phyloP scores from a whole-genome alignment of 2,329 filamentous ascomycete species.

The Trichoderma harzianum region DNA sequence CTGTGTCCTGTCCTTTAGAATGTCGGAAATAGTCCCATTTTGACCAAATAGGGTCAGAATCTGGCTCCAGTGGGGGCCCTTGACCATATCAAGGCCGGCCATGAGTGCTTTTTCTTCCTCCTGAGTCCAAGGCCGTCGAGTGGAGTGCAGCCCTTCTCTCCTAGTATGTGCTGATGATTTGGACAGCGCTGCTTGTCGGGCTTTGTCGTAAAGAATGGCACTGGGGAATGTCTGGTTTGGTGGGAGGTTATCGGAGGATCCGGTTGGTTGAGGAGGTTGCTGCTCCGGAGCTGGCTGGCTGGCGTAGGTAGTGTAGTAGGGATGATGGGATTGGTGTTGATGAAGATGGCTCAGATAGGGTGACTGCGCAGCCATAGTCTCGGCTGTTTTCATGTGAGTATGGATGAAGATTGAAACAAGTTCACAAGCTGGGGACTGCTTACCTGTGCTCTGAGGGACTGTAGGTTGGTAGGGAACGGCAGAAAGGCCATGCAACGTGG shows the following conservation, averaged over 20 bases:
- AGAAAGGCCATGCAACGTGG: slow-evolving; percentile 41
- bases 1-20: slow-evolving; percentile 83
- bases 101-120: slow-evolving; percentile 90
- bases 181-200: slow-evolving; percentile 55
- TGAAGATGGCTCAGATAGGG: slow-evolving; percentile 38
- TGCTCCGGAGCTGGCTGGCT: slow-evolving; percentile 37
- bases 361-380: slow-evolving; percentile 35
- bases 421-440: background rate
- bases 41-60: slow-evolving; percentile 81
- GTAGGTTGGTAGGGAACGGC: slow-evolving; percentile 43
- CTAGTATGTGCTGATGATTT: slow-evolving; percentile 54
- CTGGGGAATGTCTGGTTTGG: slow-evolving; percentile 56
- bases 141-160: slow-evolving; percentile 56
- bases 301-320: slow-evolving; percentile 34
- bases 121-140: slow-evolving; percentile 77
- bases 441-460: slow-evolving; percentile 39
- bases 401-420: background rate
- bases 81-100: slow-evolving; percentile 82
- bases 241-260: slow-evolving; percentile 42
- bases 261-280: slow-evolving; percentile 27
- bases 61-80: slow-evolving; percentile 90
- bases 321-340: slow-evolving; percentile 36
- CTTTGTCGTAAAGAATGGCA: slow-evolving; percentile 55
- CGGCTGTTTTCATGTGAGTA: slow-evolving; percentile 24
- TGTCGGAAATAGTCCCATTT: slow-evolving; percentile 74